These are phyloP conservation scores for Coemansia sp. DNA, from an alignment of 192 early-diverging fungal genomes.

Conservation along the genomic window DNA sequence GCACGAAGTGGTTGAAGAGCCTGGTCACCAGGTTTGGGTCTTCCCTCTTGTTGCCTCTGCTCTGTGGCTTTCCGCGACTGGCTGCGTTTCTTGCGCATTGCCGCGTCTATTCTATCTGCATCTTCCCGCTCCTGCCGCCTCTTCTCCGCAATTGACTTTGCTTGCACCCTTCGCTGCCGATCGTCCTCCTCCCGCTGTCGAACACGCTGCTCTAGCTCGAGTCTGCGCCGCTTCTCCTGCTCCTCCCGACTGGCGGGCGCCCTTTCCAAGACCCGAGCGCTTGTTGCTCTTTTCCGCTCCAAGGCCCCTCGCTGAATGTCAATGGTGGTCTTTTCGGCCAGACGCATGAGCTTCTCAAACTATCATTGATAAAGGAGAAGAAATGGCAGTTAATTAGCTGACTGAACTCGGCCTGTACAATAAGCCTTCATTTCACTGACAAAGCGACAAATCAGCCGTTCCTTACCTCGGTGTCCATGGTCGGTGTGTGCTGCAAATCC, in stretches of 20 bases:
- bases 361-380: slow-evolving; percentile 10
- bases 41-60: slow-evolving; percentile 13
- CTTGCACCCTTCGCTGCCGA: slow-evolving; percentile 14
- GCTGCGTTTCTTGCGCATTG: slow-evolving; percentile 4
- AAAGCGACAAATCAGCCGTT: too few relatives aligned
- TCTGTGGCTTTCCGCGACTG: background rate
- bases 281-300: slow-evolving; percentile 12
- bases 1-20: background rate
- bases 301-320: slow-evolving; percentile 38
- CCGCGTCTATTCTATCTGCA: background rate
- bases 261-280: background rate
- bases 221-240: slow-evolving; percentile 32
- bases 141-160: slow-evolving; percentile 11
- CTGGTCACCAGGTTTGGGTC: background rate
- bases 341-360: slow-evolving; percentile 52
- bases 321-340: slow-evolving; percentile 49
- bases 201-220: slow-evolving; percentile 34
- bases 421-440: background rate
- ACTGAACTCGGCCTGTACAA: background rate
- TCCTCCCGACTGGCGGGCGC: slow-evolving; percentile 9
- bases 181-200: slow-evolving; percentile 40
- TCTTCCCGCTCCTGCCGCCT: slow-evolving; percentile 19
- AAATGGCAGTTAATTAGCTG: background rate
- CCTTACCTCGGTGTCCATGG: slow-evolving; percentile 43
- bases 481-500: background rate